A percentile compares a stretch with the other conserved stretches of the same genome.
These are phyloP conservation scores for Hortaea sp. DNA, from an alignment of 2,329 filamentous ascomycete genomes.

Conservation along the genomic window DNA sequence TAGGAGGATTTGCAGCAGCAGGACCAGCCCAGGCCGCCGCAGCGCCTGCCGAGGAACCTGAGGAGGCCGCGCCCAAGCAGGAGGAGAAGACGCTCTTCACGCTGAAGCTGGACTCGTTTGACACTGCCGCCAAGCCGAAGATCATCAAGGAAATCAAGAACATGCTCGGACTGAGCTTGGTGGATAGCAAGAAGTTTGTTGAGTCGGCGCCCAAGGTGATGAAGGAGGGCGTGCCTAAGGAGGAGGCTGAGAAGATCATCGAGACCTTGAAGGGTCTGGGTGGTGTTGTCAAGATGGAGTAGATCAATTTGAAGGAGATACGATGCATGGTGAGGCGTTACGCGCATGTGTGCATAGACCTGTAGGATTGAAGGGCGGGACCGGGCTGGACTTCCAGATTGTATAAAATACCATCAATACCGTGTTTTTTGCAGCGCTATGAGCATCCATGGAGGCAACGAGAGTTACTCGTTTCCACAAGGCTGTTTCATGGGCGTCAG, in stretches of 20 bases:
- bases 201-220: slow-evolving; percentile 96
- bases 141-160: slow-evolving; percentile 99
- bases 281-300: slow-evolving; percentile 85
- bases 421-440: no score
- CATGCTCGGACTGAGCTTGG: slow-evolving; percentile 85
- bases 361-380: no score
- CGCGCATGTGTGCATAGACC: not conserved
- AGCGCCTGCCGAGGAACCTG: slow-evolving; percentile 56
- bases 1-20: slow-evolving; percentile 78
- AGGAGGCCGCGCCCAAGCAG: slow-evolving; percentile 77
- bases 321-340: not conserved
- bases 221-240: slow-evolving; percentile 98
- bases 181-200: slow-evolving; percentile 99
- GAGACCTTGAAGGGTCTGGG: slow-evolving; percentile 88
- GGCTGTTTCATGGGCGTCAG: no score
- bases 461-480: no score
- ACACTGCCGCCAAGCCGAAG: slow-evolving; percentile 87
- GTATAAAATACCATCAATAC: no score
- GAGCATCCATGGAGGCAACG: no score
- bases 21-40: slow-evolving; percentile 51
- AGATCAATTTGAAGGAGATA: slow-evolving; percentile 22
- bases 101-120: slow-evolving; percentile 85
- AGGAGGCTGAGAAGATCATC: slow-evolving; percentile 98
- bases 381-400: no score
- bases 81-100: slow-evolving; percentile 96